Evolutionary conservation across 2,329 filamentous ascomycete species (phyloP).

Genomic region (Calonectria hawksworthii): DNA sequence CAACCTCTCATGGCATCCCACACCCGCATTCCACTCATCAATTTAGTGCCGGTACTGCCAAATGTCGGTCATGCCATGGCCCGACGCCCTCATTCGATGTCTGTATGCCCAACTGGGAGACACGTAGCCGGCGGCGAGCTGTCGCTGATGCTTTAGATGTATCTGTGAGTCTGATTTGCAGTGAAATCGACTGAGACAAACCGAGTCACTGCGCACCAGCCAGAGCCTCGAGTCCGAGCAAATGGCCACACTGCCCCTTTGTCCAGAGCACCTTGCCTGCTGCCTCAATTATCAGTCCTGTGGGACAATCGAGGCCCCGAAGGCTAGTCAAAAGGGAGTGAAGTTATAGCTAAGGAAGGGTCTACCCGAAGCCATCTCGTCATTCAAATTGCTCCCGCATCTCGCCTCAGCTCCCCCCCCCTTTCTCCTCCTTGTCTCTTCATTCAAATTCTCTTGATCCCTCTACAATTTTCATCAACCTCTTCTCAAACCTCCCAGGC

Average conservation of each 20-base stretch:
- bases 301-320: not conserved
- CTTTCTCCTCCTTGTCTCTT: not conserved
- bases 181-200: constrained; percentile 18
- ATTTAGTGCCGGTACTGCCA: constrained; percentile 6
- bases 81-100: not conserved
- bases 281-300: constrained; percentile 6
- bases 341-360: not conserved
- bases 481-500: not conserved
- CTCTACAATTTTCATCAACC: not conserved
- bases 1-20: constrained; percentile 19
- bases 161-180: constrained; percentile 18
- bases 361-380: not conserved
- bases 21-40: not conserved
- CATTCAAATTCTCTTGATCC: not conserved
- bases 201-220: not conserved
- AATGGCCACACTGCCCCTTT: not conserved
- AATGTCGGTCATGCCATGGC: constrained; percentile 9
- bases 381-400: not conserved
- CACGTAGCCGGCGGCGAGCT: constrained; percentile 21
- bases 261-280: not conserved
- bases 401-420: not conserved
- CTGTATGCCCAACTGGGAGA: constrained; percentile 19
- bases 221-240: constrained; percentile 14
- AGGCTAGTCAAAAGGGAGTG: not conserved
- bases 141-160: not conserved